Evolutionary conservation across 2,329 filamentous ascomycete genomes (phyloP).

Genomic region (Alternaria dauci): DNA sequence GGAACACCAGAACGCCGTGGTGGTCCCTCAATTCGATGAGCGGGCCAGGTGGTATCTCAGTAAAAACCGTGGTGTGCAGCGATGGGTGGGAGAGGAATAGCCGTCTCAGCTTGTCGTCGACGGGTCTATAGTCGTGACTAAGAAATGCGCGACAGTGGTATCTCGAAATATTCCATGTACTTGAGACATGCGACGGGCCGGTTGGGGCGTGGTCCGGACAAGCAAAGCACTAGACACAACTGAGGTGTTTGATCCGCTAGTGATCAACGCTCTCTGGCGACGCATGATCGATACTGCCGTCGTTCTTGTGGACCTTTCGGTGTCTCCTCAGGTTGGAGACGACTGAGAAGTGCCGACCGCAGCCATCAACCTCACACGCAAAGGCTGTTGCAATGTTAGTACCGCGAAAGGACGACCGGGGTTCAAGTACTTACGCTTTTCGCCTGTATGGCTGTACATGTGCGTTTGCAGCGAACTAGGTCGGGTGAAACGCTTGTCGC

Average conservation of each 20-base stretch:
- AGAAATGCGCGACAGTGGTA: conserved; percentile 47
- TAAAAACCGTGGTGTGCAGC: conserved; percentile 34
- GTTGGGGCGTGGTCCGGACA: conserved; percentile 14
- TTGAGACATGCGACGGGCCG: conserved; percentile 5
- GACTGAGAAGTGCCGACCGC: conserved; percentile 94
- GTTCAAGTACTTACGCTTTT: conserved; percentile 80
- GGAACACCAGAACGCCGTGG: conserved; percentile 35
- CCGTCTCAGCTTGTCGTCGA: conserved; percentile 40
- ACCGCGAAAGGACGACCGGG: no score
- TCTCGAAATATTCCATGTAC: conserved; percentile 42
- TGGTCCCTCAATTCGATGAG: conserved; percentile 14
- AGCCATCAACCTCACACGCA: conserved; percentile 91
- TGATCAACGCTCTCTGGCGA: conserved; percentile 57
- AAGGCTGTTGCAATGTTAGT: conserved; percentile 69
- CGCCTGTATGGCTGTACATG: conserved; percentile 98
- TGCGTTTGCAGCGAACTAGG: conserved; percentile 95
- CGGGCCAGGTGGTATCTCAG: conserved; percentile 33
- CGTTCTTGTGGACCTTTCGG: conserved; percentile 93
- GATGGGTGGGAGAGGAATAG: conserved; percentile 41
- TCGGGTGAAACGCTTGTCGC: conserved; percentile 95
- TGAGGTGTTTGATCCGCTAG: conserved; percentile 30
- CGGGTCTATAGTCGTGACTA: conserved; percentile 36
- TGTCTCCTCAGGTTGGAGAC: conserved; percentile 95
- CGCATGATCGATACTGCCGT: conserved; percentile 58
- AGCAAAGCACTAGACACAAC: conserved; percentile 12